Conservation (phyloP, 1,139 yeast genomes). For the Nakaseomyces sp. region DNA sequence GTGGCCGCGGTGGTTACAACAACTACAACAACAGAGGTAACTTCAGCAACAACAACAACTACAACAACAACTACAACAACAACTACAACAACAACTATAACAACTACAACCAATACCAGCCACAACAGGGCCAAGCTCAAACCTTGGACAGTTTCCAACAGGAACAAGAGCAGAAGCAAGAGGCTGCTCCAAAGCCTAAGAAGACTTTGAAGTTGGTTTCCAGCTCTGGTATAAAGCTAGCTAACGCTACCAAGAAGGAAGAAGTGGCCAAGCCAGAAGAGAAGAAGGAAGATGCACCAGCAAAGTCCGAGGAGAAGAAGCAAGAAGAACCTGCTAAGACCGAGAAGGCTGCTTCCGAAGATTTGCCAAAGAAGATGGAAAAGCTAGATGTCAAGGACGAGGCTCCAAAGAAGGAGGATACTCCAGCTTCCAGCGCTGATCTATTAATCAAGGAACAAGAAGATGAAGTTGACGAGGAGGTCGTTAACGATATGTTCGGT, state of each 20-base stretch:
- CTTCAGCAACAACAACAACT: slow-evolving; percentile 10
- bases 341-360: slow-evolving; percentile 14
- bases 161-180: slow-evolving; percentile 29
- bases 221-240: slow-evolving; percentile 60
- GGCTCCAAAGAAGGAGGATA: slow-evolving; percentile 10
- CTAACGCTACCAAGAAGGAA: slow-evolving; percentile 45
- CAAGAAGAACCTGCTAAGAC: slow-evolving; percentile 12
- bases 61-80: background rate
- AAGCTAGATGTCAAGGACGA: slow-evolving; percentile 19
- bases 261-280: slow-evolving; percentile 28
- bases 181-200: slow-evolving; percentile 43
- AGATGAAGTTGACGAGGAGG: slow-evolving; percentile 78
- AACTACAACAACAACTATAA: slow-evolving; percentile 16
- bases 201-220: slow-evolving; percentile 56
- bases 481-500: slow-evolving; percentile 87
- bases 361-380: slow-evolving; percentile 19
- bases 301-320: slow-evolving; percentile 11
- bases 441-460: slow-evolving; percentile 66
- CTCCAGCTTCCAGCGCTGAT: slow-evolving; percentile 25
- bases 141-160: slow-evolving; percentile 82
- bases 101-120: slow-evolving; percentile 20
- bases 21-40: slow-evolving; percentile 17
- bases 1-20: slow-evolving; percentile 10
- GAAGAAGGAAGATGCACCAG: slow-evolving; percentile 19
- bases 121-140: slow-evolving; percentile 49